Base-by-base conservation (phyloP, 2,329 filamentous ascomycete species). In the Claviceps sp. region DNA sequence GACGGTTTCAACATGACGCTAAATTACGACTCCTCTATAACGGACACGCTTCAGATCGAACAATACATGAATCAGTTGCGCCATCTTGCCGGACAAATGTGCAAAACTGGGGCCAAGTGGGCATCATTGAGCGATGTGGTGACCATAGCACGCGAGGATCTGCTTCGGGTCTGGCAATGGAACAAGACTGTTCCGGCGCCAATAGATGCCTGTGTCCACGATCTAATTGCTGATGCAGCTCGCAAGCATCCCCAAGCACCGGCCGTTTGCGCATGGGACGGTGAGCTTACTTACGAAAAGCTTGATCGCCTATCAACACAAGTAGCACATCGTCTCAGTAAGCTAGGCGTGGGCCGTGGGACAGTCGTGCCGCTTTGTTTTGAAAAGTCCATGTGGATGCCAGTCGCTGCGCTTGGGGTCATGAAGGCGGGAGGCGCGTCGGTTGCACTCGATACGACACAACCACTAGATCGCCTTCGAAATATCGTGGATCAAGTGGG, bases 221-320 rank as follows among this genome's bases (percentile, higher is more conserved):
- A 75, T 43, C 59, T 75, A 51, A 68, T 77, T 51, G 62, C 65
- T 8, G 64, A 69, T 13, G 66, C 66, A 49, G 68, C 68, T 13
- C 56, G 54, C 11, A 54, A 57, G 24, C 63, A 67, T 3, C 72
- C 73, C 1, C 57, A 65, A n/a, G 63, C 65, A 22, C 56, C 66
- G 5, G 74, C 74, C 26, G 66, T 77, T 18, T 61, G 71, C 51
- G 74, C 74, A 0, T 76, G 72, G 72, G 74, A 77, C 54, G 73
- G 74, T 36, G 59, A 60, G 51, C 66, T 75, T 50, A 74, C 71
- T 2, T 77, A 76, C 54, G 50, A 59, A 40, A 66, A 75, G 47
- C 62, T 76, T 1, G 71, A 75, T 37, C 55, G 58, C 1, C 61
- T 70, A 11, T 73, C 74, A 1, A 68, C 67, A 30, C 57, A 59